Conservation (phyloP, 139 green algal species). For the Mychonastes homosphaera region DNA sequence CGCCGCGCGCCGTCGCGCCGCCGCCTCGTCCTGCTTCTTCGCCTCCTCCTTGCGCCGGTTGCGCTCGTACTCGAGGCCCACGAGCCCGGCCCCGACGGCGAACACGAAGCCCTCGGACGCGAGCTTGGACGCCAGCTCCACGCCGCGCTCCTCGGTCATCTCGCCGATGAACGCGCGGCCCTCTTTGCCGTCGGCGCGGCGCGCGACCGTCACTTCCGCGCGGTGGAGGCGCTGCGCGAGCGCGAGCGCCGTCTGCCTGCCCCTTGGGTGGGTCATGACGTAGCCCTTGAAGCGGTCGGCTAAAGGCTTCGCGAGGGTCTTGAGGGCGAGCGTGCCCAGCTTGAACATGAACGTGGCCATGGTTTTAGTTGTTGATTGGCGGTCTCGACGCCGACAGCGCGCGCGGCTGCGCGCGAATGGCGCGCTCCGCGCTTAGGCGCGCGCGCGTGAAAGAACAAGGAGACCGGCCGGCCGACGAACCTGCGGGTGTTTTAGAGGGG, state of each 20-base stretch:
- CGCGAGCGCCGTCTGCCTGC: constrained; percentile 32
- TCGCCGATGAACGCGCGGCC: constrained; percentile 56
- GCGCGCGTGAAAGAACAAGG: too few species aligned
- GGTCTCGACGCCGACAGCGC: too few species aligned
- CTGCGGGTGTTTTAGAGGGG: too few species aligned
- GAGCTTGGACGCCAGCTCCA: constrained; percentile 68
- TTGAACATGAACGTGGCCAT: constrained; percentile 40
- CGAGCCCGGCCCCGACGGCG: constrained; percentile 27
- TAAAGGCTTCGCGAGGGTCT: constrained; percentile 49
- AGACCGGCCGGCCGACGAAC: too few species aligned
- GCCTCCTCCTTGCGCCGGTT: constrained; percentile 33
- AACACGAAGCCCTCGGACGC: constrained; percentile 68
- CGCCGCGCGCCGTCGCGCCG: constrained; percentile 21
- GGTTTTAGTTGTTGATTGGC: too few species aligned
- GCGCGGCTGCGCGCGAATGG: too few species aligned
- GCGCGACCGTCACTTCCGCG: constrained; percentile 55
- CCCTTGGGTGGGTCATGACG: constrained; percentile 46
- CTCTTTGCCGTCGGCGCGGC: constrained; percentile 59
- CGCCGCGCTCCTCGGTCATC: constrained; percentile 70
- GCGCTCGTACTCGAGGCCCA: constrained; percentile 41
- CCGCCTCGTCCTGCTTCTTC: constrained; percentile 38
- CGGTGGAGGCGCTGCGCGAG: constrained; percentile 38
- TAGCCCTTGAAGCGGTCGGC: constrained; percentile 47
- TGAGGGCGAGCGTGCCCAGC: constrained; percentile 30
- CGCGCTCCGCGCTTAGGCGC: too few species aligned